Evolutionary conservation across 345 rosid species (phyloP).

Genomic region (Gossypium arboreum): DNA sequence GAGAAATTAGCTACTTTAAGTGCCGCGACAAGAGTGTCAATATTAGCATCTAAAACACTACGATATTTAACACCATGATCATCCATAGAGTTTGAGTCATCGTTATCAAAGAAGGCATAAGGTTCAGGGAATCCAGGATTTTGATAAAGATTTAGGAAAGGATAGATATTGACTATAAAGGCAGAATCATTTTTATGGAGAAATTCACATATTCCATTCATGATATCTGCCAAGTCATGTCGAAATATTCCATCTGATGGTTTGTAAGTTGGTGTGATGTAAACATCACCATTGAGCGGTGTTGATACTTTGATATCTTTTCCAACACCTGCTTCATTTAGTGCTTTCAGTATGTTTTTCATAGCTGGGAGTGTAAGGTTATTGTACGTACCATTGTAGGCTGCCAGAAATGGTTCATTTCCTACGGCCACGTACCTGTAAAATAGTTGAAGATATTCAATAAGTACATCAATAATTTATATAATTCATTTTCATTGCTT

Average conservation of each 20-base stretch:
- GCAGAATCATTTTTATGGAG: constrained; percentile 46
- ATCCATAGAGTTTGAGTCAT: background rate
- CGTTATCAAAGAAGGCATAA: constrained; percentile 52
- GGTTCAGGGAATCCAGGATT: constrained; percentile 56
- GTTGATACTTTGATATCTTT: constrained; percentile 57
- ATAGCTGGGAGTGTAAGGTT: constrained; percentile 59
- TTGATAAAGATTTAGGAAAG: constrained; percentile 66
- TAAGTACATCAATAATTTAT: too few species aligned
- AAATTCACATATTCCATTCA: constrained; percentile 37
- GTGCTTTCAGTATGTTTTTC: constrained; percentile 61
- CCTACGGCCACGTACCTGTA: constrained; percentile 79
- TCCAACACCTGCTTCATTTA: constrained; percentile 50
- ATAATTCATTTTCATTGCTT: background rate
- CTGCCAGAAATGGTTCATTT: constrained; percentile 73
- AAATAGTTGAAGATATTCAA: background rate
- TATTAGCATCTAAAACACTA: constrained; percentile 76
- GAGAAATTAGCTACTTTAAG: constrained; percentile 39
- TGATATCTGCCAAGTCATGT: constrained; percentile 32
- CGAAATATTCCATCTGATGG: constrained; percentile 72
- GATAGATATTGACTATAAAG: constrained; percentile 80
- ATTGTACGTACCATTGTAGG: constrained; percentile 50
- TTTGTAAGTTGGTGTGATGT: constrained; percentile 40
- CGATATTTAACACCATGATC: constrained; percentile 42
- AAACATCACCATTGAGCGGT: constrained; percentile 80
- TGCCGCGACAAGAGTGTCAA: constrained; percentile 66